A percentile compares a stretch with the other conserved stretches of the same genome.
These are phyloP conservation scores for Calonectria hongkongensis DNA, from an alignment of 2,329 filamentous ascomycete species.

Conservation along the genomic window DNA sequence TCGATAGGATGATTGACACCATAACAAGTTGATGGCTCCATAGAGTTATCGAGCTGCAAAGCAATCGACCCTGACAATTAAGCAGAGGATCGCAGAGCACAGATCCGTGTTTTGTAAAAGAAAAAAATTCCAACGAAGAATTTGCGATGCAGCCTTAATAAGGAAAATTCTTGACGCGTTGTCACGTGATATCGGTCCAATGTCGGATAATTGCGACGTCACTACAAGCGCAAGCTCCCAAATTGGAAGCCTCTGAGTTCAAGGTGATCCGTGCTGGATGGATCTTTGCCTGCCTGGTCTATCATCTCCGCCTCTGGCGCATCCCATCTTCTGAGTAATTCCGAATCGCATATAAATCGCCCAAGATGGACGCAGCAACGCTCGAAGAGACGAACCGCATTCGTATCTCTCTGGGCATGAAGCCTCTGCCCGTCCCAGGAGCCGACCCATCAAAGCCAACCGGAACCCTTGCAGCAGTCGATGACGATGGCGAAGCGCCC, in stretches of 20 bases:
- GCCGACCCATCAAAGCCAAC: constrained; percentile 63
- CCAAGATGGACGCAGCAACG: constrained; percentile 78
- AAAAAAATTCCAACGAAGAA: constrained; percentile 61
- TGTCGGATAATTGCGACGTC: constrained; percentile 33
- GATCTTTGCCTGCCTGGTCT: constrained; percentile 35
- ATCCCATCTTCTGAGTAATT: constrained; percentile 15
- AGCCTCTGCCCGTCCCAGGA: constrained; percentile 90
- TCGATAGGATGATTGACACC: constrained; percentile 95
- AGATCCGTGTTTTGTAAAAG: constrained; percentile 80
- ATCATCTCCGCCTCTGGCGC: constrained; percentile 26
- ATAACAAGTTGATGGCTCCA: constrained; percentile 85
- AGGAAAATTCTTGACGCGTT: constrained; percentile 40
- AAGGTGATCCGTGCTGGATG: constrained; percentile 47
- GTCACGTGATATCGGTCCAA: constrained; percentile 41
- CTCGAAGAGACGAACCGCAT: constrained; percentile 97
- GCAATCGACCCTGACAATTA: constrained; percentile 80
- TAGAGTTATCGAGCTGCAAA: constrained; percentile 89
- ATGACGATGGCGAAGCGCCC: constrained; percentile 79
- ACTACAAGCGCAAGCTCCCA: constrained; percentile 20
- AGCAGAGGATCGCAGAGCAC: constrained; percentile 87
- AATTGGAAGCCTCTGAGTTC: constrained; percentile 25
- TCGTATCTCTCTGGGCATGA: constrained; percentile 90
- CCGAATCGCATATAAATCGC: constrained; percentile 31
- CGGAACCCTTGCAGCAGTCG: constrained; percentile 72
- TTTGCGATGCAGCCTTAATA: constrained; percentile 57